A percentile compares a stretch with the other conserved stretches of the same genome.
Evolutionary conservation across 148 eudicot species (phyloP).

Genomic region (Diospyros lotus): DNA sequence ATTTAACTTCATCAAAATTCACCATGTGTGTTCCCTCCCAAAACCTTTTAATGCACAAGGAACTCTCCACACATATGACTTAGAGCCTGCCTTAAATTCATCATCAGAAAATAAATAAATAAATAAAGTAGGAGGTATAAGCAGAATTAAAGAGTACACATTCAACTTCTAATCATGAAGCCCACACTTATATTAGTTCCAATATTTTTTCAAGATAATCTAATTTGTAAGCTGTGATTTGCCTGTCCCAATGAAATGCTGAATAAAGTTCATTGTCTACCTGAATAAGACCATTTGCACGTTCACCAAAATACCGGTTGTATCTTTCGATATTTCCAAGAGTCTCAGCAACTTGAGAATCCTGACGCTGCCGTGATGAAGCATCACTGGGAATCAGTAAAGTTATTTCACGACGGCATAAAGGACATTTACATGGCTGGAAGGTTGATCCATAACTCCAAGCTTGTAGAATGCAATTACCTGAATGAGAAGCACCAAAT

Average conservation of each 20-base stretch:
- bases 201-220: background rate
- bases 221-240: background rate
- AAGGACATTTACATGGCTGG: constrained; percentile 82
- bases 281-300: constrained; percentile 60
- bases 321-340: constrained; percentile 59
- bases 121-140: too few species aligned
- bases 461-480: constrained; percentile 68
- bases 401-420: constrained; percentile 79
- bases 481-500: constrained; percentile 26
- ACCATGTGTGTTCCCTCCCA: too few species aligned
- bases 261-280: constrained; percentile 23
- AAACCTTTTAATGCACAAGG: too few species aligned
- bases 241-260: background rate
- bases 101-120: too few species aligned
- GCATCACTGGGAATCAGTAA: constrained; percentile 78
- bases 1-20: too few species aligned
- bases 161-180: too few species aligned
- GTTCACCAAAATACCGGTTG: constrained; percentile 71
- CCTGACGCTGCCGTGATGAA: constrained; percentile 35
- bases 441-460: constrained; percentile 79
- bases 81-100: too few species aligned
- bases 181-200: background rate
- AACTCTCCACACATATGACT: too few species aligned
- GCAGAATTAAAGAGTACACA: too few species aligned
- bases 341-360: constrained; percentile 47